Evolutionary conservation across 441 rosid genomes (phyloP).

Genomic region (Populus hybrid): DNA sequence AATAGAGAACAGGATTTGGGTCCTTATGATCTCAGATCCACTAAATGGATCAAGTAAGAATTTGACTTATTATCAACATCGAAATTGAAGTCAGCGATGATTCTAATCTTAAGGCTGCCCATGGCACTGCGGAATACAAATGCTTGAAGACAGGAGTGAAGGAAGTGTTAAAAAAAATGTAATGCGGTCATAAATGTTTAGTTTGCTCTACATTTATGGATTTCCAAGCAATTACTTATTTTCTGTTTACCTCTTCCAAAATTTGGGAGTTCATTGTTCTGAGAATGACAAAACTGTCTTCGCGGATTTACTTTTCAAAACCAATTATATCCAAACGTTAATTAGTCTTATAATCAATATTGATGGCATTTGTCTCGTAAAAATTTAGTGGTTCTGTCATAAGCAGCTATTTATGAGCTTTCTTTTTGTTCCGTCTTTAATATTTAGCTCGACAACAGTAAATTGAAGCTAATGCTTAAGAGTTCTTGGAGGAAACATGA

Average conservation of each 20-base stretch:
- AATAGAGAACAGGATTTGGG: background rate
- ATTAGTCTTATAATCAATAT: background rate
- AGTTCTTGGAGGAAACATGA: no score
- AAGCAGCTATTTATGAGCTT: no score
- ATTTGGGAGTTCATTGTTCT: background rate
- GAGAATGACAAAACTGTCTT: background rate
- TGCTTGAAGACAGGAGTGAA: background rate
- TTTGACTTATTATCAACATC: background rate
- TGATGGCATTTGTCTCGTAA: background rate
- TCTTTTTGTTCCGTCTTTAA: no score
- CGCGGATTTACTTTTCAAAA: background rate
- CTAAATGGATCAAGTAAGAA: background rate
- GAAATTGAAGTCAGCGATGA: background rate
- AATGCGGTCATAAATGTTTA: background rate
- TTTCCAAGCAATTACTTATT: background rate
- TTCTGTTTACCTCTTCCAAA: background rate
- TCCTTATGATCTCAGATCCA: background rate
- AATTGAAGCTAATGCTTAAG: no score
- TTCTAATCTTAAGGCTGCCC: background rate
- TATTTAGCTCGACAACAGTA: no score
- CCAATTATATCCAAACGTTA: background rate
- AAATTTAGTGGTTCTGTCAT: background rate
- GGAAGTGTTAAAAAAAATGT: background rate
- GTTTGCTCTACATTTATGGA: background rate
- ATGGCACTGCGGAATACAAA: background rate